A percentile compares a stretch with the other conserved stretches of the same genome.
These are phyloP conservation scores for Leishmania gerbilli DNA, from an alignment of 208 protist genomes.

Conservation along the genomic window DNA sequence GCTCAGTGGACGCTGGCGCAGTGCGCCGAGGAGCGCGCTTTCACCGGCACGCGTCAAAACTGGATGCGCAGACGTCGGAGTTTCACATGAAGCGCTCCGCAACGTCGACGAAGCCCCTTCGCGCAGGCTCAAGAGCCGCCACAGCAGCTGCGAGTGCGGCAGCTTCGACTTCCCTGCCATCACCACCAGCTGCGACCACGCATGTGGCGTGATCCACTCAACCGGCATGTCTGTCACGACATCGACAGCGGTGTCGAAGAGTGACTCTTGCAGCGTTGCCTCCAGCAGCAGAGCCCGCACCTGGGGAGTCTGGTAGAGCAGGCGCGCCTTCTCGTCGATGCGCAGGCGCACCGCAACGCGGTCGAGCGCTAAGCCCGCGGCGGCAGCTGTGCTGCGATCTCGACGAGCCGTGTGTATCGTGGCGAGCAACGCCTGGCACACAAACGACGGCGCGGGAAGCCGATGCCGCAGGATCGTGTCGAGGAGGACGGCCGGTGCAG, in stretches of 20 bases:
- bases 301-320: slow-evolving; percentile 42
- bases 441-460: slow-evolving; percentile 50
- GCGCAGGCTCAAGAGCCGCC: slow-evolving; percentile 39
- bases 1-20: slow-evolving; percentile 3
- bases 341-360: slow-evolving; percentile 18
- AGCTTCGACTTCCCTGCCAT: slow-evolving; percentile 60
- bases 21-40: slow-evolving; percentile 24
- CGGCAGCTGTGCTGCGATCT: slow-evolving; percentile 17
- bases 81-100: neutral
- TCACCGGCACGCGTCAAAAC: slow-evolving; percentile 33
- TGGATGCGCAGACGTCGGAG: neutral
- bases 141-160: slow-evolving; percentile 65
- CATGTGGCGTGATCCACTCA: slow-evolving; percentile 52
- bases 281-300: slow-evolving; percentile 59
- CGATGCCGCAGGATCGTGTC: slow-evolving; percentile 50
- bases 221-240: slow-evolving; percentile 47
- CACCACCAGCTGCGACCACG: slow-evolving; percentile 55
- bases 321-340: slow-evolving; percentile 1
- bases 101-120: neutral
- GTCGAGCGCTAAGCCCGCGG: slow-evolving; percentile 22
- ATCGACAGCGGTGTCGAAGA: slow-evolving; percentile 49
- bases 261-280: slow-evolving; percentile 39
- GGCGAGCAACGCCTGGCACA: slow-evolving; percentile 41
- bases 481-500: slow-evolving; percentile 57
- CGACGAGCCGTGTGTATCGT: slow-evolving; percentile 15